Percentiles rank a stretch among this genome's conserved stretches.
Evolutionary conservation across 2,329 filamentous ascomycete genomes (phyloP).

Genomic region (Didymella keratinophila): DNA sequence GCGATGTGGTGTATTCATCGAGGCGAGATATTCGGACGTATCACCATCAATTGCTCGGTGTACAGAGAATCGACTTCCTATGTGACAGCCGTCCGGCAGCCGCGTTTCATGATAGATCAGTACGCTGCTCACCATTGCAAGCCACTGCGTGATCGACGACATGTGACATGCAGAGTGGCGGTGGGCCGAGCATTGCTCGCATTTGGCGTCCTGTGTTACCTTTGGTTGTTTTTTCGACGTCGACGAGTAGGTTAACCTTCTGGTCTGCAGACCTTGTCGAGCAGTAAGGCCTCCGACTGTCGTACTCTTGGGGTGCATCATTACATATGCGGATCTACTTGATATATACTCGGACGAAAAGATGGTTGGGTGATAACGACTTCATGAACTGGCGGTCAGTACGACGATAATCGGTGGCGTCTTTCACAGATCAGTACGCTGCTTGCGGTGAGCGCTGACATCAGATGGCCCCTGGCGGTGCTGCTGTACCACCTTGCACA

Average conservation of each 20-base stretch:
- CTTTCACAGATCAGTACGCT: neutral
- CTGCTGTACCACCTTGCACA: constrained; percentile 7
- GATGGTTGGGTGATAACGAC: neutral
- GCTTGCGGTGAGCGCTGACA: neutral
- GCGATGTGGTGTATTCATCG: too few species aligned
- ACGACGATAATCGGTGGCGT: neutral
- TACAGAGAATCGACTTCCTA: neutral
- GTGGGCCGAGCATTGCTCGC: neutral
- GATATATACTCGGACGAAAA: neutral
- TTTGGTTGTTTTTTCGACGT: neutral
- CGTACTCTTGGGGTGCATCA: neutral
- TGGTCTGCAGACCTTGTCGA: neutral
- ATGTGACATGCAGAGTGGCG: neutral
- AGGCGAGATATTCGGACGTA: too few species aligned
- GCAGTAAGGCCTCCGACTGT: neutral
- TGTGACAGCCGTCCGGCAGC: neutral
- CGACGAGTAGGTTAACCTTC: neutral
- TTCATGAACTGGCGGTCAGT: neutral
- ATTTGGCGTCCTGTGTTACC: neutral
- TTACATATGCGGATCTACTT: neutral
- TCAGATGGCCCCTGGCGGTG: neutral
- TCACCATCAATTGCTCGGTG: too few species aligned
- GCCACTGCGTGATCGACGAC: neutral
- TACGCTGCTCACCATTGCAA: neutral
- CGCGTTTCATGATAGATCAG: neutral